phyloP scores from a whole-genome alignment of 352 stramenopile species.

The Thraustochytrium sp. region DNA sequence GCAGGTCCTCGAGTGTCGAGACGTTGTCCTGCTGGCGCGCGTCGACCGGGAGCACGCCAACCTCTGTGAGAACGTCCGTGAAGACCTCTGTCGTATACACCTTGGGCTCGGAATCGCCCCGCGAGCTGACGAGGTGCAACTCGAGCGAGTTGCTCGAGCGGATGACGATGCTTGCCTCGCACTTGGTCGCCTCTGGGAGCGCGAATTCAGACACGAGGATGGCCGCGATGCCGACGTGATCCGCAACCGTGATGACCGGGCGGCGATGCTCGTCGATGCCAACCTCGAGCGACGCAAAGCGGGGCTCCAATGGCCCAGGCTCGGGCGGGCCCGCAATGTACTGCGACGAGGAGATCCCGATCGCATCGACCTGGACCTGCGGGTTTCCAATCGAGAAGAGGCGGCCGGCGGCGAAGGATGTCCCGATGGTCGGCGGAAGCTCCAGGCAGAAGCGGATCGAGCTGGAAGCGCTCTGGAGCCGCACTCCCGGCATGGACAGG shows the following conservation, averaged over 20 bases:
- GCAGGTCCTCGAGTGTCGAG: background rate
- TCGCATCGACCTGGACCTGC: constrained; percentile 14
- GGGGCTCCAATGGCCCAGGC: background rate
- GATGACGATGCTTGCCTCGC: background rate
- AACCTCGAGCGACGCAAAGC: background rate
- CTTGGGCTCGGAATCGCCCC: background rate
- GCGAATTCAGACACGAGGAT: constrained; percentile 13
- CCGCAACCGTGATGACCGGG: background rate
- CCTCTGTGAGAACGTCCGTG: background rate
- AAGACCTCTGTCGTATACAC: constrained; percentile 24
- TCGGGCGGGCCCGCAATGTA: constrained; percentile 18
- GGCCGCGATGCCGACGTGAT: background rate
- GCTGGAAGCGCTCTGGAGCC: background rate
- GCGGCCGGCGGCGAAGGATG: background rate
- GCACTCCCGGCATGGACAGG: background rate
- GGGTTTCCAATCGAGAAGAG: constrained; percentile 34
- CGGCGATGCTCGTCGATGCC: background rate
- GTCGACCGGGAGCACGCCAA: background rate
- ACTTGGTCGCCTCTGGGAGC: background rate
- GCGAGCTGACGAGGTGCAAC: constrained; percentile 5
- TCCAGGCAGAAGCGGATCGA: background rate
- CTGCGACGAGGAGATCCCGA: background rate
- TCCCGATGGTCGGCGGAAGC: background rate
- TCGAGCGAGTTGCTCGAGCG: background rate
- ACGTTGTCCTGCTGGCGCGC: background rate